Percentiles rank a stretch among this genome's conserved stretches.
phyloP scores from a whole-genome alignment of 1,139 yeast genomes.

The Taiozyma sp. region DNA sequence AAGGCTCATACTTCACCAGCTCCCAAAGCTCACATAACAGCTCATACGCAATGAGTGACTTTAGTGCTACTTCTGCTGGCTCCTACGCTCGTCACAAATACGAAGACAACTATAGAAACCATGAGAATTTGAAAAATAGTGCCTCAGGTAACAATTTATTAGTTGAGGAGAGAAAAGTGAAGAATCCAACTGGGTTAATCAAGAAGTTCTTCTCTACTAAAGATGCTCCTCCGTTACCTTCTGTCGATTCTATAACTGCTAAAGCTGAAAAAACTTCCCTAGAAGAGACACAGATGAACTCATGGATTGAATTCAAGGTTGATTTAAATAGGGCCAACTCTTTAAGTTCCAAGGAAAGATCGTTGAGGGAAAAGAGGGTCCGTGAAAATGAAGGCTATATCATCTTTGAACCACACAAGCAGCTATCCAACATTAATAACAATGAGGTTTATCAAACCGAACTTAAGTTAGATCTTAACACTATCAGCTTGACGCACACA shows the following conservation, averaged over 20 bases:
- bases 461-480: slow-evolving; percentile 26
- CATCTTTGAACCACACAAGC: slow-evolving; percentile 25
- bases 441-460: slow-evolving; percentile 33
- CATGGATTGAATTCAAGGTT: slow-evolving; percentile 47
- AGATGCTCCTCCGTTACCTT: slow-evolving; percentile 27
- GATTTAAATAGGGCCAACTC: slow-evolving; percentile 78
- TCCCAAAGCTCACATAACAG: slow-evolving; percentile 27
- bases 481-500: slow-evolving; percentile 28
- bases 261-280: slow-evolving; percentile 7
- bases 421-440: slow-evolving; percentile 31
- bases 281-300: slow-evolving; percentile 19
- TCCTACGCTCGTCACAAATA: slow-evolving; percentile 70
- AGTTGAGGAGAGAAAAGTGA: slow-evolving; percentile 19
- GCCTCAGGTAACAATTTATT: slow-evolving; percentile 22
- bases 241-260: slow-evolving; percentile 10
- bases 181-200: slow-evolving; percentile 11
- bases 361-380: slow-evolving; percentile 61
- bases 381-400: slow-evolving; percentile 51
- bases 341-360: slow-evolving; percentile 64
- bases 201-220: slow-evolving; percentile 17
- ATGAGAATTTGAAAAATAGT: slow-evolving; percentile 17
- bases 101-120: slow-evolving; percentile 35
- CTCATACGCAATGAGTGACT: slow-evolving; percentile 47
- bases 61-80: slow-evolving; percentile 89
- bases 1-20: slow-evolving; percentile 24